Base-by-base conservation (phyloP, 768 basidiomycete genomes). In the Ramaria sp. region DNA sequence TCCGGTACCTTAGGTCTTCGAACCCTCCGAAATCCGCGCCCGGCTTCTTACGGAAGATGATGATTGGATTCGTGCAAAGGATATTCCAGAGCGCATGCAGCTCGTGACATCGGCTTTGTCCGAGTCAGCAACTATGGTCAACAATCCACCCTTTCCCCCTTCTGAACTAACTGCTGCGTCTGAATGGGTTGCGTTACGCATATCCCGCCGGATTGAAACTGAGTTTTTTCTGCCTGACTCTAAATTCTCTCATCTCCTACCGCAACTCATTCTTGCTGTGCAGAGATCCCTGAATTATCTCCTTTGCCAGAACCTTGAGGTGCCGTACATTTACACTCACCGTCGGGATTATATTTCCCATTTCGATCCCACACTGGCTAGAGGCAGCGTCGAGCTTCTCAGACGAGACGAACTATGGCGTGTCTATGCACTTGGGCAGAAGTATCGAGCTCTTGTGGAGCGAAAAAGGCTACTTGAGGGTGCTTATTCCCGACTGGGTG, bases 1-100 rank as follows among this genome's bases (percentile, higher is more conserved):
- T 56, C 8, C 25, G 20, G 24, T 13, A 13, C 20, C 48, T 12
- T 61, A 98, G 93, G 91, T 98, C 57, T 99, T 98, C 61, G 96
- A 99, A 65, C 96, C 96, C 0, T 88, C 94, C 10, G 93, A 97
- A 71, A 98, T 99, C 64, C 82, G 81, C 50, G 85, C 83, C 57
- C 79, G 88, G 38, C 75, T 90, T 73, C 73, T 98, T 27, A 95
- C 92, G 3, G 91, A 93, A 59, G 91, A 90, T 56, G 96, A 99
- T 67, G 89, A 95, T 62, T 72, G 90, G 44, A 94, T 99, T 58
- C 85, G 94, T 44, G 81, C 78, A 16, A 81, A 79, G 64, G 96
- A 98, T 68, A 81, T 89, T 36, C 96, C 96, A 1, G 96, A 99
- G 65, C 85, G 96, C 47, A 92, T 94, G 86, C 93, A 95, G 66